Evolutionary conservation across 306 rosid species (phyloP).

Genomic region (Senna siamea): DNA sequence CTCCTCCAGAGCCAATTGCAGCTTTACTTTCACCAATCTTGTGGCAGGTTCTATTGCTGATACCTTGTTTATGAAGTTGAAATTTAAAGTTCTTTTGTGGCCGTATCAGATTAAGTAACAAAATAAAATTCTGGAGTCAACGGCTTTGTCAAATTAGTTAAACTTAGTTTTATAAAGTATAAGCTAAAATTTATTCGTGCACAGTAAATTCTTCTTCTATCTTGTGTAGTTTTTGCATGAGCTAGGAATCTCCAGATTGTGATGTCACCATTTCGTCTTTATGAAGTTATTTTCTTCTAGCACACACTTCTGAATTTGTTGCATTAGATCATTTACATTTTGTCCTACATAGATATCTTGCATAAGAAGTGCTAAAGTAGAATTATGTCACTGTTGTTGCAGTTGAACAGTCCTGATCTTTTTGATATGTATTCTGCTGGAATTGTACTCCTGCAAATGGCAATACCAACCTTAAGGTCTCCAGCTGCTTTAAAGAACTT

Average conservation of each 20-base stretch:
- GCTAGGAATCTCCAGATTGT: conserved; percentile 24
- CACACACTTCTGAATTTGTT: conserved; percentile 5
- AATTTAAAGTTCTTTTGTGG: conserved; percentile 14
- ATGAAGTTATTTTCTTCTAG: conserved; percentile 24
- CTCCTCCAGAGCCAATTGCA: conserved; percentile 94
- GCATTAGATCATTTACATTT: neutral
- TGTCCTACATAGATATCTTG: neutral
- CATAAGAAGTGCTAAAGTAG: conserved; percentile 37
- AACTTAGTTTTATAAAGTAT: neutral
- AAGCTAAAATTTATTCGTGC: conserved; percentile 13
- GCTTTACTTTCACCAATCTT: conserved; percentile 85
- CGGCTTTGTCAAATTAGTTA: neutral
- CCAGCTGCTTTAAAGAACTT: conserved; percentile 82
- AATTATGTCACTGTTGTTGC: conserved; percentile 47
- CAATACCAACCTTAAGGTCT: conserved; percentile 81
- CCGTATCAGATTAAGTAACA: neutral
- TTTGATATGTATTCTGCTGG: conserved; percentile 98
- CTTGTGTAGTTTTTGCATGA: conserved; percentile 5
- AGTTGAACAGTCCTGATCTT: conserved; percentile 95
- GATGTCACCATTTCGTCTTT: conserved; percentile 9
- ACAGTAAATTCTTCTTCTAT: neutral
- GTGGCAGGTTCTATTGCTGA: conserved; percentile 80
- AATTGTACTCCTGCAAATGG: conserved; percentile 92
- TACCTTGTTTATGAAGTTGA: conserved; percentile 26
- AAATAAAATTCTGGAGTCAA: neutral